Percentiles rank a stretch among this genome's conserved stretches.
These are phyloP conservation scores for Yamadazyma sp. DNA, from an alignment of 1,139 yeast species.

Conservation along the genomic window DNA sequence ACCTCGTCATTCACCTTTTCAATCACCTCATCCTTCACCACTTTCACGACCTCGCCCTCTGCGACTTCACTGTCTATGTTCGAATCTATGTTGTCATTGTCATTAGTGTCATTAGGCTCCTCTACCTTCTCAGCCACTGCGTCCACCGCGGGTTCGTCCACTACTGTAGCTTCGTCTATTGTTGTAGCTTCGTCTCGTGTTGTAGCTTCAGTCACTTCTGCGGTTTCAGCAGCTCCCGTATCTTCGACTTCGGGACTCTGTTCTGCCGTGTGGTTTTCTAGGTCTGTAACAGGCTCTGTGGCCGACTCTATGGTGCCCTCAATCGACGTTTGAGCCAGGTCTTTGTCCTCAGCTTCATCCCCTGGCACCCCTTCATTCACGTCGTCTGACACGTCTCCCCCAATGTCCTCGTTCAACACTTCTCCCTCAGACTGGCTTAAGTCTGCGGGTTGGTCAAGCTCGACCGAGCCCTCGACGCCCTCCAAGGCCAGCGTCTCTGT, in stretches of 20 bases:
- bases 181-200: background rate
- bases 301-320: too few species aligned
- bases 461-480: too few species aligned
- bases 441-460: too few species aligned
- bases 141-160: background rate
- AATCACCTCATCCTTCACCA: background rate
- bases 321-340: background rate
- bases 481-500: background rate
- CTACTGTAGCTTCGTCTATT: background rate
- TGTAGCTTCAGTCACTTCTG: too few species aligned
- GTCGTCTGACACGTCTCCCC: too few species aligned
- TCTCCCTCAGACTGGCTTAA: too few species aligned
- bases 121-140: background rate
- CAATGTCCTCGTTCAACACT: too few species aligned
- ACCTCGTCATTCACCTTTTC: background rate
- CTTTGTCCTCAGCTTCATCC: background rate
- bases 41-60: background rate
- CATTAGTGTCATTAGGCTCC: background rate
- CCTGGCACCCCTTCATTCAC: too few species aligned
- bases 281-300: background rate
- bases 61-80: background rate
- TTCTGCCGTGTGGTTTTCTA: too few species aligned
- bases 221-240: too few species aligned
- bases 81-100: background rate
- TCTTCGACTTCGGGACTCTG: background rate